phyloP scores from a whole-genome alignment of 2,329 filamentous ascomycete species.

The Decorospora gaudefroyi region DNA sequence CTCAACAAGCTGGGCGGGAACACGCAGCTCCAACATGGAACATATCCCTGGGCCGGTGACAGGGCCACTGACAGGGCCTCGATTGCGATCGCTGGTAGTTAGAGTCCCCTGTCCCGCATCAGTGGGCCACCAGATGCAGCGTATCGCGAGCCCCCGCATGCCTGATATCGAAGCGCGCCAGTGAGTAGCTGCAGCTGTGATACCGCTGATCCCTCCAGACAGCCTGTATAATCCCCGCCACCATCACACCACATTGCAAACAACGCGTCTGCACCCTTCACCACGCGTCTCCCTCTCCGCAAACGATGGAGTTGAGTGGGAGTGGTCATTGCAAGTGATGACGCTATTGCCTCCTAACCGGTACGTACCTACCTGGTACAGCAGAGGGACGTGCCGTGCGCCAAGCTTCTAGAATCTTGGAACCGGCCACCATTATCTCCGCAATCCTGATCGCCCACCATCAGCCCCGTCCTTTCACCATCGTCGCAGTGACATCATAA shows the following conservation, averaged over 20 bases:
- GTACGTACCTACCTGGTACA: too few species aligned
- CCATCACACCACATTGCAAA: background rate
- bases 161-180: constrained; percentile 25
- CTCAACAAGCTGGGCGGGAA: constrained; percentile 24
- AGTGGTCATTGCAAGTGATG: constrained; percentile 12
- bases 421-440: constrained; percentile 11
- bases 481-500: too few species aligned
- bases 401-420: constrained; percentile 24
- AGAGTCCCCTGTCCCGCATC: constrained; percentile 34
- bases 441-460: constrained; percentile 5
- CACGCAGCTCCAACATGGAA: constrained; percentile 39
- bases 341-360: too few species aligned
- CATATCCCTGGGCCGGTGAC: constrained; percentile 28
- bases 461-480: too few species aligned
- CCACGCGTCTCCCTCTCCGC: constrained; percentile 3
- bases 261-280: background rate
- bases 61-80: constrained; percentile 10
- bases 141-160: constrained; percentile 26
- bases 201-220: background rate
- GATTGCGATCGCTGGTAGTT: constrained; percentile 29
- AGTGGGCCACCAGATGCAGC: constrained; percentile 25
- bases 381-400: too few species aligned
- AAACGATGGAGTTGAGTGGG: constrained; percentile 17
- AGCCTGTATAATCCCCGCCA: constrained; percentile 12
- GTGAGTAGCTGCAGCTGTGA: constrained; percentile 21